Evolutionary conservation across 2,329 filamentous ascomycete genomes (phyloP), one percentile per base, ranked within the genome.

Genomic region (Neurospora sp.): DNA sequence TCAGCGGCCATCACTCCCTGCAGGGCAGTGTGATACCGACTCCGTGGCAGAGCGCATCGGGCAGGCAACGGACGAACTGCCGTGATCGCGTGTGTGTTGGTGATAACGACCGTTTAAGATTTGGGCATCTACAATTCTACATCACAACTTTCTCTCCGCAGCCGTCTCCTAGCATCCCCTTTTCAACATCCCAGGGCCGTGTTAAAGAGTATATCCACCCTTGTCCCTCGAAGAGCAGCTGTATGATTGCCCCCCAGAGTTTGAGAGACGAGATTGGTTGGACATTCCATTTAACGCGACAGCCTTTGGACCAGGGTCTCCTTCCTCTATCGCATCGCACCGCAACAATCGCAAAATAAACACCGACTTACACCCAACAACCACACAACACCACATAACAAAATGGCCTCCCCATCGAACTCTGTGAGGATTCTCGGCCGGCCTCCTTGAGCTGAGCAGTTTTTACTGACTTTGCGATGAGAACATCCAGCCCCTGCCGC

Each of bases 401-500:
- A 38, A 42, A 76, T 76, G 74, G 75, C 74, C 23, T 58, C 74
- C 39, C 68, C 71, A 33, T 72, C 75, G 3, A 76, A 75, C 68
- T 74, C 73, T 39, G 75, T 76, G 73, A 36, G 71, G 38, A 36
- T 28, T 23, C 52, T 9, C 38, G 33, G 17, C 13, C n/a, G n/a
- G 38, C 33, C 17, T 42, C 15, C 46, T 15, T n/a, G 38, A 67
- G 19, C 23, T 36, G 15, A 58, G 13, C 52, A 33, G 38, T 23
- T 39, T 43, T 28, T 36, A 39, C 73, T 74, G 40, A 74, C 72
- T 38, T 43, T 46, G 9, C n/a, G n/a, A 42, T 43, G 71, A 67
- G 7, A 33, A 17, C 9, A 36, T 28, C 70, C 77, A 95, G 91
- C 93, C 93, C 72, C 86, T 97, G 76, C 86, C 91, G 71, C 86